phyloP scores from a whole-genome alignment of 495 filamentous ascomycete species.

The Aspergillus nanangensis region DNA sequence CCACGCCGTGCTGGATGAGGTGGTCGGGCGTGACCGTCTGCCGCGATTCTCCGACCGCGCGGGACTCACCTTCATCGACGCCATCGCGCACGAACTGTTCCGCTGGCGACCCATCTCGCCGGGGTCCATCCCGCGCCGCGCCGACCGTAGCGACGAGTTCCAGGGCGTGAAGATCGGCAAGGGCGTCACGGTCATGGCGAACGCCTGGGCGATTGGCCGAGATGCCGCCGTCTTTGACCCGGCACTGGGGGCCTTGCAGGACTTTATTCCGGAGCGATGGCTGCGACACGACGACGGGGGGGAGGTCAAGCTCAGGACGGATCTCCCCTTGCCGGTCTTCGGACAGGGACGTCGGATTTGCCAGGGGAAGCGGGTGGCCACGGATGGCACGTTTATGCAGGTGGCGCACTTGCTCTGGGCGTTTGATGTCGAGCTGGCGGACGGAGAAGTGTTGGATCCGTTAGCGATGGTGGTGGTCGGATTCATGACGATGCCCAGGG shows the following conservation, averaged over 20 bases:
- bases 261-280: constrained; percentile 26
- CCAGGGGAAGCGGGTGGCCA: constrained; percentile 26
- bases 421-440: constrained; percentile 19
- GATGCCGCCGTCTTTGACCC: constrained; percentile 21
- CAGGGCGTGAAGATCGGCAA: constrained; percentile 47
- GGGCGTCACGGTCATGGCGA: constrained; percentile 48
- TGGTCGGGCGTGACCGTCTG: constrained; percentile 26
- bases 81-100: constrained; percentile 27
- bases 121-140: constrained; percentile 44
- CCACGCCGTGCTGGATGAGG: constrained; percentile 26
- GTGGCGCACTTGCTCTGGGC: constrained; percentile 25
- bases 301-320: constrained; percentile 12
- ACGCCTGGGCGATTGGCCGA: constrained; percentile 43
- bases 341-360: constrained; percentile 27
- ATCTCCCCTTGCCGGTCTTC: constrained; percentile 26
- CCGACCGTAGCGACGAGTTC: constrained; percentile 45
- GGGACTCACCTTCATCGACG: constrained; percentile 25
- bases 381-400: constrained; percentile 23
- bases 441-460: constrained; percentile 23
- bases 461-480: constrained; percentile 26
- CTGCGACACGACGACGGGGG: constrained; percentile 6
- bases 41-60: constrained; percentile 25
- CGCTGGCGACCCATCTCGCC: constrained; percentile 33
- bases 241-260: constrained; percentile 11
- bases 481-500: constrained; percentile 23